Conservation (phyloP, 2,329 filamentous ascomycete species). For the Xylaria arbuscula region DNA sequence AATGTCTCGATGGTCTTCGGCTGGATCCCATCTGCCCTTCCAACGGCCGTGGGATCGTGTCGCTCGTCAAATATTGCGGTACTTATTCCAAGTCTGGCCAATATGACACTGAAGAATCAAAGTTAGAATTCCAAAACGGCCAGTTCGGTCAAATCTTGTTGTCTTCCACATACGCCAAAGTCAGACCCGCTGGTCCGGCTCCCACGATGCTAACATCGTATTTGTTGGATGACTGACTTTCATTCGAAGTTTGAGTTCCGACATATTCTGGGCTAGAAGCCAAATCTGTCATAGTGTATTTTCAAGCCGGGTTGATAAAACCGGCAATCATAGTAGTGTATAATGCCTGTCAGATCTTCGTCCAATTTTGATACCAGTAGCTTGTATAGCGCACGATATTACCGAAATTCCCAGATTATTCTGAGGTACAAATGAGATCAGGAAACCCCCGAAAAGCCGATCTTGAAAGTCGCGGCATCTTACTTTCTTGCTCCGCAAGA, state of each 20-base stretch:
- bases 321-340: not conserved
- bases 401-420: not conserved
- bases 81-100: slow-evolving; percentile 74
- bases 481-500: not conserved
- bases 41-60: slow-evolving; percentile 73
- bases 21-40: slow-evolving; percentile 74
- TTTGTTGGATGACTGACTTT: not conserved
- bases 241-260: not conserved
- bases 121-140: slow-evolving; percentile 29
- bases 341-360: too few relatives aligned
- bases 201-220: slow-evolving; percentile 63
- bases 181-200: slow-evolving; percentile 66
- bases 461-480: not conserved
- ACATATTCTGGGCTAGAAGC: not conserved
- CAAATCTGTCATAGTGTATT: not conserved
- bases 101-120: slow-evolving; percentile 52
- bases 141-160: not conserved
- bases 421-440: not conserved
- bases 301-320: not conserved
- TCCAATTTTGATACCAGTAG: too few relatives aligned
- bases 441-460: not conserved
- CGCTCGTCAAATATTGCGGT: slow-evolving; percentile 75
- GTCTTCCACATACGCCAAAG: slow-evolving; percentile 56
- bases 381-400: not conserved
- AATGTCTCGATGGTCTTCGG: slow-evolving; percentile 84